These are phyloP conservation scores for Trichoderma sp. DNA, from an alignment of 2,329 filamentous ascomycete genomes.

Conservation along the genomic window DNA sequence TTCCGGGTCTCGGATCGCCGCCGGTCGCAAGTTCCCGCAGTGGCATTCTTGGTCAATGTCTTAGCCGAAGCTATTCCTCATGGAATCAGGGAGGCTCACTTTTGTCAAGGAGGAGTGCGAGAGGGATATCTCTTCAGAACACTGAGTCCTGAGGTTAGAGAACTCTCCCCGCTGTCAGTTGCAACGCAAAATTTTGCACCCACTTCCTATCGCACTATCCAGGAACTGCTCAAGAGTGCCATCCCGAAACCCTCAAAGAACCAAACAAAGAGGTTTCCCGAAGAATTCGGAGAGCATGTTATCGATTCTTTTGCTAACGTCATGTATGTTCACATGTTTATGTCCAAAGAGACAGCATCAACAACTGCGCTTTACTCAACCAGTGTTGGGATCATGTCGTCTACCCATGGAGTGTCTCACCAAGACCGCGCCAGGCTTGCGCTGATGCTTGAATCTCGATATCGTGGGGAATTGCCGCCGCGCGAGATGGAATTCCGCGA, in stretches of 20 bases:
- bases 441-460: conserved; percentile 62
- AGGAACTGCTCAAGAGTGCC: conserved; percentile 45
- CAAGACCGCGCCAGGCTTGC: conserved; percentile 59
- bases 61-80: conserved; percentile 58
- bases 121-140: conserved; percentile 63
- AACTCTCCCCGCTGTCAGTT: conserved; percentile 57
- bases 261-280: conserved; percentile 33
- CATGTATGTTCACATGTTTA: conserved; percentile 51
- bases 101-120: conserved; percentile 69
- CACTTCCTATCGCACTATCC: conserved; percentile 46
- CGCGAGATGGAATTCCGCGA: conserved; percentile 55
- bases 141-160: conserved; percentile 46
- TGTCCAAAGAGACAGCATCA: conserved; percentile 54
- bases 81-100: conserved; percentile 59
- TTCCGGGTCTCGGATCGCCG: conserved; percentile 66
- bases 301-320: conserved; percentile 58
- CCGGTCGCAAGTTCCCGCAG: conserved; percentile 64
- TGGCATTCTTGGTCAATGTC: conserved; percentile 64
- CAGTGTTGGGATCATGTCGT: conserved; percentile 60
- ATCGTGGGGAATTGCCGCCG: conserved; percentile 60
- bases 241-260: conserved; percentile 40
- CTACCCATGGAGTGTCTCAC: conserved; percentile 61
- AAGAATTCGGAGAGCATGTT: conserved; percentile 44
- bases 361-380: conserved; percentile 61
- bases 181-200: conserved; percentile 55